Evolutionary conservation across 2,329 filamentous ascomycete genomes (phyloP), one percentile per base, ranked within the genome.

Genomic region (Pestalotiopsis sp.): DNA sequence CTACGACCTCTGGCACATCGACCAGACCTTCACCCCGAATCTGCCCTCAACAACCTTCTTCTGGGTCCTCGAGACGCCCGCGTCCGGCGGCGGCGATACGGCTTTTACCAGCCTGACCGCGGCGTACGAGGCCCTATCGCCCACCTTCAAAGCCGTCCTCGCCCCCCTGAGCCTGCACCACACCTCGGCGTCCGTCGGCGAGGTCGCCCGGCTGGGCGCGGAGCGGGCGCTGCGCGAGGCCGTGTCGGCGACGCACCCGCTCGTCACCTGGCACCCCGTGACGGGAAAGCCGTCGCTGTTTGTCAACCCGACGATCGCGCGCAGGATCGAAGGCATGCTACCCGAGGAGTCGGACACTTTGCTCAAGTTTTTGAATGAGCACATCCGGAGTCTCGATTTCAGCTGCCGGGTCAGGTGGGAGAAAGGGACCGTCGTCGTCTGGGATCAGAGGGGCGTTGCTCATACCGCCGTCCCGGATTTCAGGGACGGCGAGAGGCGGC

Each of bases 21-120:
- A 79, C 52, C 77, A 79, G n/a, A 78, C 77, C 0, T 78, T 78
- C n/a, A 78, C 76, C 0, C 71, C 76, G 0, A 78, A 79, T 2
- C 70, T 75, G 0, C 77, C 77, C 0, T 77, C 75, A 1, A 78
- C 77, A 1, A 78, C 74, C 1, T 78, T 79, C 68, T 78, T 79
- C 70, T 78, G 77, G 75, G 75, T 78, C 2, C 76, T 79, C 1
- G 77, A 79, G 20, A 73, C 70, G 0, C 77, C 78, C 0, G 63
- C 59, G 20, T 72, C 70, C 0, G 70, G 68, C 0, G 76, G 76
- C 4, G 76, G 77, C 2, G 77, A 78, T 41, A 79, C 77, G 0
- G 75, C 75, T 1, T 78, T 79, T 17, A 76, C 76, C 0, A 78
- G 76, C 1, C 73, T 78, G 0, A 77, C 73, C 0, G 73, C 75